phyloP scores from a whole-genome alignment of 441 rosid species.

The Adansonia gregorii region DNA sequence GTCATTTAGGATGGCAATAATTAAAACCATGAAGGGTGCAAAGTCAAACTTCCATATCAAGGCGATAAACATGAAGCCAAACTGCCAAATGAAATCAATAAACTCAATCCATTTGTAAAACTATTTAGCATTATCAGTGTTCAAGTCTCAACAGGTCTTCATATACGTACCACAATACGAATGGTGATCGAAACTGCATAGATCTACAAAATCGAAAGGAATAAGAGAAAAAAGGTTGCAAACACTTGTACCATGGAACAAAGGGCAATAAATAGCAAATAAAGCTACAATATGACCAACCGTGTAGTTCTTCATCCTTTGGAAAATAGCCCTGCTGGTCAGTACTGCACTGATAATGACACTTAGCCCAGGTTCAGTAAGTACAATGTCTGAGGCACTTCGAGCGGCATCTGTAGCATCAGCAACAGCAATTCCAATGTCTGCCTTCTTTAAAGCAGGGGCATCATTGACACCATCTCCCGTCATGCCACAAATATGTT shows the following conservation, averaged over 20 bases:
- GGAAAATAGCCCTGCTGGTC: constrained; percentile 93
- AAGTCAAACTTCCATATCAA: constrained; percentile 88
- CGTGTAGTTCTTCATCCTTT: constrained; percentile 96
- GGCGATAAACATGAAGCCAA: constrained; percentile 91
- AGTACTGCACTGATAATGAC: constrained; percentile 91
- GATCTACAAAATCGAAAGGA: constrained; percentile 53
- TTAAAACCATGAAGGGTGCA: constrained; percentile 88
- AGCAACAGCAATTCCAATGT: constrained; percentile 89
- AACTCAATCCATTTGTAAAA: background rate
- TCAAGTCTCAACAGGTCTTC: background rate
- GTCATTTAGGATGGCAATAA: constrained; percentile 84
- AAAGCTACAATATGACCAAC: constrained; percentile 41
- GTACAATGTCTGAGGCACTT: constrained; percentile 88
- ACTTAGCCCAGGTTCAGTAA: constrained; percentile 87
- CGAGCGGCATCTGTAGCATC: constrained; percentile 97
- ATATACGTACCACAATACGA: constrained; percentile 78
- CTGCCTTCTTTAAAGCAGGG: constrained; percentile 89
- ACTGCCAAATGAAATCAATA: constrained; percentile 47
- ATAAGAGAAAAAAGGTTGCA: constrained; percentile 14
- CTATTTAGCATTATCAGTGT: background rate
- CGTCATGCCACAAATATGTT: constrained; percentile 92
- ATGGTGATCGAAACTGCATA: constrained; percentile 94
- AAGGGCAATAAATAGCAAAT: background rate
- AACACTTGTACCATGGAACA: background rate
- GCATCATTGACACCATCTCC: constrained; percentile 98